Evolutionary conservation across 164 flowering plant species (phyloP).

Genomic region (Vitis labrusca): DNA sequence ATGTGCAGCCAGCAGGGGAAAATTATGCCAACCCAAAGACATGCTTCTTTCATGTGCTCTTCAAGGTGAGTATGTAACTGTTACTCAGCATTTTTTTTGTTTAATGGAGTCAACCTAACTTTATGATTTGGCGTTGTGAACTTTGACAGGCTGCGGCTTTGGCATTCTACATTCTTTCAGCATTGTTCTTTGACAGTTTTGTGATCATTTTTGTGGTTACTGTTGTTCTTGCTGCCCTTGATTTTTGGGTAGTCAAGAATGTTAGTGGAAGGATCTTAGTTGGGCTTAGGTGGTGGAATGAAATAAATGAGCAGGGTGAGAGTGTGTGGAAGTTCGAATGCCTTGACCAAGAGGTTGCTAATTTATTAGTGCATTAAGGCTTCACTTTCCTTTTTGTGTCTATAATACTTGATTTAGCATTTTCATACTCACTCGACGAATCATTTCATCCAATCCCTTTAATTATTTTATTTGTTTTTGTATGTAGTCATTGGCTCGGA

Average conservation of each 20-base stretch:
- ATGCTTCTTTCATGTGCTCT: conserved; percentile 91
- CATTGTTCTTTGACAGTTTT: conserved; percentile 75
- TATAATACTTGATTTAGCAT: too few species aligned
- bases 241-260: conserved; percentile 98
- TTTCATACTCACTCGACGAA: too few species aligned
- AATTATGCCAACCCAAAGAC: conserved; percentile 89
- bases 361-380: too few species aligned
- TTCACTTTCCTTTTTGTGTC: not conserved
- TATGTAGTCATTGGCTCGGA: conserved; percentile 82
- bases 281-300: conserved; percentile 99
- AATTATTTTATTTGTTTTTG: conserved; percentile 12
- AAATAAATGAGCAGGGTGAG: conserved; percentile 88
- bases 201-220: conserved; percentile 95
- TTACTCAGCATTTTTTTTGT: conserved; percentile 10
- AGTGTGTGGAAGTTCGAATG: conserved; percentile 94
- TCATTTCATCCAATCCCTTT: not conserved
- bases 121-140: too few species aligned
- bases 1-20: conserved; percentile 63
- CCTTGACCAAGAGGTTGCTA: conserved; percentile 89
- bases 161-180: conserved; percentile 93
- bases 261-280: conserved; percentile 94
- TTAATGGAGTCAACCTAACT: too few species aligned
- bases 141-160: conserved; percentile 69
- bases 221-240: conserved; percentile 90
- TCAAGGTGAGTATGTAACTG: conserved; percentile 55